Evolutionary conservation across 106 monocot genomes (phyloP).

Genomic region (Dendrobium chrysotoxum): DNA sequence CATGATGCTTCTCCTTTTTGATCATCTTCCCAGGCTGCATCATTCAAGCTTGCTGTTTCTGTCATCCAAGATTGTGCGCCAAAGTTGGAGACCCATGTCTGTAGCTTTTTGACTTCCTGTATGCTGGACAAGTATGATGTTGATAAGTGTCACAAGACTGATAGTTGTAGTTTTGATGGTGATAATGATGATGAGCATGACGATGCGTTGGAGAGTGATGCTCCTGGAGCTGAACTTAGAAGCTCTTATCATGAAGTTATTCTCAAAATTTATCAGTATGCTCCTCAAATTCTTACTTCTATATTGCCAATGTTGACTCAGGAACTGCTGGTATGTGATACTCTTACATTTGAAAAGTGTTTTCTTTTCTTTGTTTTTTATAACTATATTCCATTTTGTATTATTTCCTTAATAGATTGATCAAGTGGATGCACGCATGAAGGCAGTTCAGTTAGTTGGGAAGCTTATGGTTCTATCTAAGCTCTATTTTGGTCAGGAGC

Average conservation of each 20-base stretch:
- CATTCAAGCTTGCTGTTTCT: slow-evolving; percentile 66
- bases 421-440: slow-evolving; percentile 81
- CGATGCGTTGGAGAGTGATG: slow-evolving; percentile 22
- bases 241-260: slow-evolving; percentile 63
- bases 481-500: slow-evolving; percentile 45
- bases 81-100: slow-evolving; percentile 55
- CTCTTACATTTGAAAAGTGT: not conserved
- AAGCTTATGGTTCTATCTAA: slow-evolving; percentile 67
- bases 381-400: slow-evolving; percentile 1
- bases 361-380: not conserved
- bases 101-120: slow-evolving; percentile 48
- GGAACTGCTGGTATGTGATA: slow-evolving; percentile 68
- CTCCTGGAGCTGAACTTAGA: slow-evolving; percentile 30
- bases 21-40: slow-evolving; percentile 37
- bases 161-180: not conserved
- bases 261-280: slow-evolving; percentile 51
- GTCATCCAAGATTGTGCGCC: slow-evolving; percentile 53
- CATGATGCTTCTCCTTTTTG: not conserved
- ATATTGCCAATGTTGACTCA: slow-evolving; percentile 67
- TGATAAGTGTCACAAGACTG: not conserved
- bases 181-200: not conserved
- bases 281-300: slow-evolving; percentile 62
- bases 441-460: slow-evolving; percentile 68
- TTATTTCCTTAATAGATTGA: slow-evolving; percentile 49
- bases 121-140: slow-evolving; percentile 34